These are phyloP conservation scores for Castanea crenata DNA, from an alignment of 306 rosid genomes.

Conservation along the genomic window DNA sequence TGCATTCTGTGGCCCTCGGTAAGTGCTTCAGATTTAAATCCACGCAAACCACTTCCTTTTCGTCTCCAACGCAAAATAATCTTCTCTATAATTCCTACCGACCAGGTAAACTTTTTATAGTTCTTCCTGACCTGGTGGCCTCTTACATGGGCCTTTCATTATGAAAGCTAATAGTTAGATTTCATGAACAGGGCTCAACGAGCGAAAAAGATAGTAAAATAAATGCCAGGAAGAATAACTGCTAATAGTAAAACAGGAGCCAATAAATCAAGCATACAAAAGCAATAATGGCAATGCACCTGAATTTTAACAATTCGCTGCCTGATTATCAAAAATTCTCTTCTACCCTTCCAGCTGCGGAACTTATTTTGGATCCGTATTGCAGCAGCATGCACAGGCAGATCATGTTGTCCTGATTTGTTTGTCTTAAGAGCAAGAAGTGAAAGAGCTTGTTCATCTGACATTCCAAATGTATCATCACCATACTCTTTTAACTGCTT, in stretches of 20 bases:
- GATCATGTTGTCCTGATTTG: slow-evolving; percentile 42
- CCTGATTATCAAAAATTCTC: slow-evolving; percentile 63
- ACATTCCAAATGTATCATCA: slow-evolving; percentile 47
- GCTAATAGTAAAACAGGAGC: neutral
- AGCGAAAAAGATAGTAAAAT: neutral
- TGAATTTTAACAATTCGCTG: slow-evolving; percentile 82
- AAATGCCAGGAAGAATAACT: neutral
- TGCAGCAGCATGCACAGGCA: slow-evolving; percentile 73
- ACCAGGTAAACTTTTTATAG: slow-evolving; percentile 60
- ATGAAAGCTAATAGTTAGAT: slow-evolving; percentile 18
- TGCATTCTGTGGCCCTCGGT: slow-evolving; percentile 39
- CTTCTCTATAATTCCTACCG: slow-evolving; percentile 86
- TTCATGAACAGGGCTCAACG: neutral
- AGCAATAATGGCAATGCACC: slow-evolving; percentile 32
- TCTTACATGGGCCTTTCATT: slow-evolving; percentile 78
- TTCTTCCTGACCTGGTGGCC: slow-evolving; percentile 89
- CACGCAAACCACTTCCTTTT: slow-evolving; percentile 86
- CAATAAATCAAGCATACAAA: neutral
- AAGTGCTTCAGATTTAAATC: slow-evolving; percentile 61
- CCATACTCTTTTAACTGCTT: slow-evolving; percentile 56
- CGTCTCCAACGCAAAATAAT: slow-evolving; percentile 83
- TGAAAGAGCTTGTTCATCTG: slow-evolving; percentile 59
- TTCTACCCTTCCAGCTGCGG: slow-evolving; percentile 81
- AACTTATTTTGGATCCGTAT: slow-evolving; percentile 71
- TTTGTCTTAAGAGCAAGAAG: slow-evolving; percentile 39